Conservation (phyloP, 768 basidiomycete species). For the Tricholoma hemisulphureum region DNA sequence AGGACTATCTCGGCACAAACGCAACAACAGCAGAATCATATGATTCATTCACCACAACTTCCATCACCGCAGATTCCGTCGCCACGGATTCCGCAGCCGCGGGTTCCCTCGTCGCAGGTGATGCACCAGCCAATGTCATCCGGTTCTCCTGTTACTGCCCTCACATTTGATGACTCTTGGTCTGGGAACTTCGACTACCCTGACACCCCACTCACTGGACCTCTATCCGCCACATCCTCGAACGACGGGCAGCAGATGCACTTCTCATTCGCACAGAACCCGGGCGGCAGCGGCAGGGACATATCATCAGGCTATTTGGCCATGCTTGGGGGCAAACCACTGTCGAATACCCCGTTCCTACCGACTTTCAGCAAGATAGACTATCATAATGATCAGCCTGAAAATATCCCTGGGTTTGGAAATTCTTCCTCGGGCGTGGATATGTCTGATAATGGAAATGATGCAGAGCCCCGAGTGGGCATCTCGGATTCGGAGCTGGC, state of each 20-base stretch:
- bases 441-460: constrained; percentile 1
- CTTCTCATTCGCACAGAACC: constrained; percentile 8
- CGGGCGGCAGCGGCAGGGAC: constrained; percentile 11
- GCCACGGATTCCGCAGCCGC: too few relatives aligned
- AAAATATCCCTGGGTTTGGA: constrained; percentile 5
- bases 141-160: neutral
- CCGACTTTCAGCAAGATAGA: constrained; percentile 18
- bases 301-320: constrained; percentile 31
- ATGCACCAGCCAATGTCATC: neutral
- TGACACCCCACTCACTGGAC: neutral
- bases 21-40: neutral
- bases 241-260: constrained; percentile 1
- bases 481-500: constrained; percentile 17
- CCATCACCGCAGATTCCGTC: neutral
- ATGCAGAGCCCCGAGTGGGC: neutral
- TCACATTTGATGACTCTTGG: neutral
- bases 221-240: neutral
- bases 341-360: constrained; percentile 40
- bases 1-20: neutral
- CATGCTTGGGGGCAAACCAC: constrained; percentile 41
- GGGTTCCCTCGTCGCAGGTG: neutral
- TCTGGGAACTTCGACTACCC: neutral
- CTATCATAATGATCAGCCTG: constrained; percentile 4
- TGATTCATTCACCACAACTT: neutral
- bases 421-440: neutral